phyloP scores from a whole-genome alignment of 2,329 filamentous ascomycete genomes.

The Dactylellina drechsleri region DNA sequence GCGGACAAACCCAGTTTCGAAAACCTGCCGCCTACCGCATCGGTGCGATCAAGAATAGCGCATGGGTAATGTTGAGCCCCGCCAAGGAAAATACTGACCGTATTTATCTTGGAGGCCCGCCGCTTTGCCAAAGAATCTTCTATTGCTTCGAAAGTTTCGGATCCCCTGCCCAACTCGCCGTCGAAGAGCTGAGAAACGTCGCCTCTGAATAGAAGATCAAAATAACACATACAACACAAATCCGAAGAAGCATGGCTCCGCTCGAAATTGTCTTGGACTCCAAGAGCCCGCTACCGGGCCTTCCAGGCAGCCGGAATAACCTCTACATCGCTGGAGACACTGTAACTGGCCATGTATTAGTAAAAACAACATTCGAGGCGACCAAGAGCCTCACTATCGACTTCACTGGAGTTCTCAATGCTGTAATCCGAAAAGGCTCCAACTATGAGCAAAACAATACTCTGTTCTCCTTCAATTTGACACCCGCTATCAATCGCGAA shows the following conservation, averaged over 20 bases:
- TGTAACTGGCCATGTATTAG: slow-evolving; percentile 39
- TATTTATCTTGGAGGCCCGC: slow-evolving; percentile 25
- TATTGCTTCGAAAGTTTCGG: not conserved
- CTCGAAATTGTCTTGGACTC: slow-evolving; percentile 40
- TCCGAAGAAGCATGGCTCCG: slow-evolving; percentile 19
- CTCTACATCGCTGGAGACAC: slow-evolving; percentile 43
- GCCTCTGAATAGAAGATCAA: not conserved
- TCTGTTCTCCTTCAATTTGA: slow-evolving; percentile 34
- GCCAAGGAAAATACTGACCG: not conserved
- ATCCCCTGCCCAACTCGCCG: not conserved
- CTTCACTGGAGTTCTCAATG: slow-evolving; percentile 30
- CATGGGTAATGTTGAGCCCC: not conserved
- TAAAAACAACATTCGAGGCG: slow-evolving; percentile 19
- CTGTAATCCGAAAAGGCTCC: slow-evolving; percentile 13
- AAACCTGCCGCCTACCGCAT: slow-evolving; percentile 7
- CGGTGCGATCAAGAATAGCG: not conserved
- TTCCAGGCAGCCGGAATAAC: slow-evolving; percentile 39
- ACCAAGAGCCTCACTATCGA: slow-evolving; percentile 43
- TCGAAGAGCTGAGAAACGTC: not conserved
- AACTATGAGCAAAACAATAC: slow-evolving; percentile 32
- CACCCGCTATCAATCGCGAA: slow-evolving; percentile 16
- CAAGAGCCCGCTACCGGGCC: slow-evolving; percentile 28
- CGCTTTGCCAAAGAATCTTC: not conserved
- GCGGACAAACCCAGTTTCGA: slow-evolving; percentile 24
- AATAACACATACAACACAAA: slow-evolving; percentile 26